These are phyloP conservation scores for Colletotrichum australisinense DNA, from an alignment of 2,329 filamentous ascomycete species.

Conservation along the genomic window DNA sequence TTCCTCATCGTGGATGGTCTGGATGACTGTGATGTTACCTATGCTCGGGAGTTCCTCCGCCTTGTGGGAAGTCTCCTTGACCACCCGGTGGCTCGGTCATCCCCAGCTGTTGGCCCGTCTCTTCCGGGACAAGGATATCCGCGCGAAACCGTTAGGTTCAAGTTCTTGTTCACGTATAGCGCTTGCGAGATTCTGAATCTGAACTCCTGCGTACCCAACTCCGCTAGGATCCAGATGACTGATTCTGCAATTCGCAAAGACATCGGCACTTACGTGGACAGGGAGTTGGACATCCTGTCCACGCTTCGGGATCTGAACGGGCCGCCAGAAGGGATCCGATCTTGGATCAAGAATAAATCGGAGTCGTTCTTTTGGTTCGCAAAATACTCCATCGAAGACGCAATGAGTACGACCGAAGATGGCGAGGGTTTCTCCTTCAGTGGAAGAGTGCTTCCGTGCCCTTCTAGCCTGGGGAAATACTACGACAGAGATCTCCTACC, in stretches of 20 bases:
- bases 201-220: neutral
- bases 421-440: constrained; percentile 4
- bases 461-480: constrained; percentile 21
- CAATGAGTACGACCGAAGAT: neutral
- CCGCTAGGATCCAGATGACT: constrained; percentile 10
- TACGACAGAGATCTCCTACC: constrained; percentile 37
- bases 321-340: neutral
- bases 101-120: neutral
- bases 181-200: constrained; percentile 13
- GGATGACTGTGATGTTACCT: constrained; percentile 33
- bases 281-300: constrained; percentile 21
- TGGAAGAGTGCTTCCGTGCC: constrained; percentile 18
- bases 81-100: neutral
- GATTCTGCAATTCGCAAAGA: constrained; percentile 30
- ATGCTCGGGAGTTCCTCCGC: constrained; percentile 18
- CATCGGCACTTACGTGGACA: constrained; percentile 30
- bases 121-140: neutral
- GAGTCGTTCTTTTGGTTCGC: constrained; percentile 36
- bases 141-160: constrained; percentile 9
- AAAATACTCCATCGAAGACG: constrained; percentile 32
- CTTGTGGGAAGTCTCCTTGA: constrained; percentile 11
- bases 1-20: constrained; percentile 40
- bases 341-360: constrained; percentile 29
- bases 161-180: constrained; percentile 30
- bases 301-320: neutral